Evolutionary conservation across 2,329 filamentous ascomycete genomes (phyloP).

Genomic region (Coniochaeta prunicola): DNA sequence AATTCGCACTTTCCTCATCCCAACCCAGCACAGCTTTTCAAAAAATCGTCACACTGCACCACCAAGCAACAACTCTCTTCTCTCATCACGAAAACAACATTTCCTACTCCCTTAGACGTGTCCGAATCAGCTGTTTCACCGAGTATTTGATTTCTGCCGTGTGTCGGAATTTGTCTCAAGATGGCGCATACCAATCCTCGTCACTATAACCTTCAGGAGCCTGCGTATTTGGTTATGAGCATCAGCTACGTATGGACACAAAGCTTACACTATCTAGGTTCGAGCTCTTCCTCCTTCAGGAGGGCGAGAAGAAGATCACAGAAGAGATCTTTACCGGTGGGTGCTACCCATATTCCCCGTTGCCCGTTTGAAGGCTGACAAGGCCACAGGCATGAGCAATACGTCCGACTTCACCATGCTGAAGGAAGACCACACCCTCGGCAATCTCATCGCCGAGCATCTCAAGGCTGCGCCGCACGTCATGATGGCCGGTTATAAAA

Average conservation of each 20-base stretch:
- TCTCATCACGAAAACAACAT: background rate
- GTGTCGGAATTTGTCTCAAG: background rate
- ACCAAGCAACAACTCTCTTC: background rate
- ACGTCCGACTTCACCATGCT: constrained; percentile 92
- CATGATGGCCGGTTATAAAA: constrained; percentile 87
- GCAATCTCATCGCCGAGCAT: constrained; percentile 79
- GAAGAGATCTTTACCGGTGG: constrained; percentile 83
- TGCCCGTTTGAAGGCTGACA: background rate
- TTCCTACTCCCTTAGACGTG: background rate
- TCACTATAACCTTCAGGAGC: constrained; percentile 1
- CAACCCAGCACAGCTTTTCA: background rate
- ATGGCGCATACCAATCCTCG: constrained; percentile 1
- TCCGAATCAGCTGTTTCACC: background rate
- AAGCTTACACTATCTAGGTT: constrained; percentile 51
- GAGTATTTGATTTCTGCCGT: background rate
- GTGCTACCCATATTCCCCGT: constrained; percentile 20
- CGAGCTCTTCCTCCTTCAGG: constrained; percentile 82
- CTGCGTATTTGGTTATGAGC: background rate
- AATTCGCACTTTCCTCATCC: background rate
- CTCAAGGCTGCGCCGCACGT: constrained; percentile 80
- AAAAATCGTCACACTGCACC: background rate
- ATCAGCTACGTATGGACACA: background rate
- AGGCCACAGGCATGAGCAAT: constrained; percentile 61
- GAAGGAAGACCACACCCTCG: constrained; percentile 95
- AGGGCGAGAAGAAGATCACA: constrained; percentile 90